A percentile compares a stretch with the other conserved stretches of the same genome.
Conservation (phyloP, 352 stramenopile species). For the Phytophthora multivora region DNA sequence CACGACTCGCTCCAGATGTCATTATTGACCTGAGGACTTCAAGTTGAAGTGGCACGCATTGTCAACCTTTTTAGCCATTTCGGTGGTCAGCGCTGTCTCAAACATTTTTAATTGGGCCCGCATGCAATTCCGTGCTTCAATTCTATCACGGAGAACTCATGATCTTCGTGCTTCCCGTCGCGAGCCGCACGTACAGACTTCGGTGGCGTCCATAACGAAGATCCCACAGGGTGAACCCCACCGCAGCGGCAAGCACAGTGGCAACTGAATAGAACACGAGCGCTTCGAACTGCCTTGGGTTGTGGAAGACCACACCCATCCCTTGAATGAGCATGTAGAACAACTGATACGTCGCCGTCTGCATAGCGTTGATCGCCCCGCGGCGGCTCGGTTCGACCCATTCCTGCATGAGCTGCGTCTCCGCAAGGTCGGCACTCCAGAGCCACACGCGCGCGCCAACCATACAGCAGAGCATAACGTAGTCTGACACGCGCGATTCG, state of each 20-base stretch:
- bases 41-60: no score
- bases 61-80: no score
- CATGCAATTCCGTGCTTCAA: background rate
- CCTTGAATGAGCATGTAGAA: constrained; percentile 68
- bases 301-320: constrained; percentile 57
- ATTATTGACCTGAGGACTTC: no score
- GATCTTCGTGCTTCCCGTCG: background rate
- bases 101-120: no score
- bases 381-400: constrained; percentile 56
- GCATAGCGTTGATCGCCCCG: constrained; percentile 66
- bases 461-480: constrained; percentile 58
- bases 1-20: no score
- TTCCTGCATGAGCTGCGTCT: constrained; percentile 81
- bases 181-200: constrained; percentile 30
- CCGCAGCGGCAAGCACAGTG: constrained; percentile 46
- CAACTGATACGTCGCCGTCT: constrained; percentile 66
- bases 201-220: constrained; percentile 40
- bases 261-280: constrained; percentile 61
- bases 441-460: constrained; percentile 56
- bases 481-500: constrained; percentile 55
- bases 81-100: no score
- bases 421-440: constrained; percentile 56
- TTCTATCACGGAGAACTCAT: background rate
- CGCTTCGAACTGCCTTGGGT: constrained; percentile 56
- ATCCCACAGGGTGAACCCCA: constrained; percentile 67